phyloP scores from a whole-genome alignment of 139 green algal genomes.

The Chlamydomonas urium region DNA sequence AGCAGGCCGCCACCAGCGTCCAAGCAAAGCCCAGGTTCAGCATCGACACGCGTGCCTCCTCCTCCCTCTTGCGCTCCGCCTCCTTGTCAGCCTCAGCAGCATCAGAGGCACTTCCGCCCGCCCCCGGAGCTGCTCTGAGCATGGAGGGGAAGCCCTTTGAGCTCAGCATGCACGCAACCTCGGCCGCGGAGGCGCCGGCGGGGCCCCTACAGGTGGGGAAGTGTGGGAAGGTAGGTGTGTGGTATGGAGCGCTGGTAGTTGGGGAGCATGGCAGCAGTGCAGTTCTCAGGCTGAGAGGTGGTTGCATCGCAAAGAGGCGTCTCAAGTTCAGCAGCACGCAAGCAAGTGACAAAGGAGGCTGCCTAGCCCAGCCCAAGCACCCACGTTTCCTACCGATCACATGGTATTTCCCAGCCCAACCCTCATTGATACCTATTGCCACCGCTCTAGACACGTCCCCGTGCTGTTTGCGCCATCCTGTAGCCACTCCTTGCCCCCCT shows the following conservation, averaged over 20 bases:
- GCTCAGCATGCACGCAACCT: conserved; percentile 46
- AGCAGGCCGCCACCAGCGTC: conserved; percentile 74
- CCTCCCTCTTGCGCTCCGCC: conserved; percentile 26
- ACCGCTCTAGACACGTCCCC: neutral
- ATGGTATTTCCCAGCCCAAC: neutral
- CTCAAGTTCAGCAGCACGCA: too few species aligned
- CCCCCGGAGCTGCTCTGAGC: conserved; percentile 12
- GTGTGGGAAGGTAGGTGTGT: neutral
- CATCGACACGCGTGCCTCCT: conserved; percentile 49
- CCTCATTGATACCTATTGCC: neutral
- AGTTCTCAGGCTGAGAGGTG: neutral
- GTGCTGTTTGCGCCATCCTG: neutral
- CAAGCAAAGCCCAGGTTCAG: conserved; percentile 67
- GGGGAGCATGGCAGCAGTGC: neutral
- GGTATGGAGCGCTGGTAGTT: neutral
- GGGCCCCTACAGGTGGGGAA: neutral
- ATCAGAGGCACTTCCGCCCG: neutral
- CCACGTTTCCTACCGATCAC: too few species aligned
- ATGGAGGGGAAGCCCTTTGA: conserved; percentile 70
- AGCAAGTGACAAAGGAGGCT: neutral
- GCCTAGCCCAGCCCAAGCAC: neutral
- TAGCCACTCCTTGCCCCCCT: neutral
- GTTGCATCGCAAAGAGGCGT: too few species aligned
- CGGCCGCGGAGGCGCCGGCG: neutral
- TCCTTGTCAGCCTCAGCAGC: conserved; percentile 25